Evolutionary conservation across 805 yeast genomes (phyloP), one percentile per base, ranked within the genome.

Genomic region (Saturnispora zaruensis): DNA sequence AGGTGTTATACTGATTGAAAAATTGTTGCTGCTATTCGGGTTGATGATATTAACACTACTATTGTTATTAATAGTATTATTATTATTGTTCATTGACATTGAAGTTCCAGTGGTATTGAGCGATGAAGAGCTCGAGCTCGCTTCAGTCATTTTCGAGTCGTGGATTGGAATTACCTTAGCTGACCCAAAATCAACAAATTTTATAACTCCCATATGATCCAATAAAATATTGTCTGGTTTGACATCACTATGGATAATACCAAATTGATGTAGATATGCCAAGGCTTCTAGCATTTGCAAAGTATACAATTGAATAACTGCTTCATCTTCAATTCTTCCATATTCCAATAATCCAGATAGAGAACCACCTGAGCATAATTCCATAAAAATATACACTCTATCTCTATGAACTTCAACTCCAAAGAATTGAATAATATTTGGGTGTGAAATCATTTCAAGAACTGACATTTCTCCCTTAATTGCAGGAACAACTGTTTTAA

Each of bases 371-470:
- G 90, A 95, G 71, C 99, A 93, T 67, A 78, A 90, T 67, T 93
- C 99, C 99, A 93, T 93, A 65, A 93, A 93, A 30, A 93, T 83
- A 64, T 88, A 90, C 16, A 93, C 97, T 55, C 87, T 80, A 65
- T 93, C 98, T 48, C 97, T 77, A 66, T 93, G 98, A 5, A 93
- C 97, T 65, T 93, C 98, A 34, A 93, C 96, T 46, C 99, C 99
- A 61, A 81, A 90, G 64, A 91, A 93, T 63, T 90, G 96, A 5
- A 93, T 98, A 57, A 93, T 85, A 62, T 93, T 93, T 8, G 98
- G 98, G 67, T 93, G 99, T 54, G 89, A 85, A 53, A 93, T 72
- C 84, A 89, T 87, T 68, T 93, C 98, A 58, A 93, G 69, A 2
- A 91, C 96, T 0, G 95, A 84, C 97, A 93, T 91, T 63, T 93